phyloP scores from a whole-genome alignment of 225 moss, liverwort and hornwort species.

The Pseudisothecium myosuroides region DNA sequence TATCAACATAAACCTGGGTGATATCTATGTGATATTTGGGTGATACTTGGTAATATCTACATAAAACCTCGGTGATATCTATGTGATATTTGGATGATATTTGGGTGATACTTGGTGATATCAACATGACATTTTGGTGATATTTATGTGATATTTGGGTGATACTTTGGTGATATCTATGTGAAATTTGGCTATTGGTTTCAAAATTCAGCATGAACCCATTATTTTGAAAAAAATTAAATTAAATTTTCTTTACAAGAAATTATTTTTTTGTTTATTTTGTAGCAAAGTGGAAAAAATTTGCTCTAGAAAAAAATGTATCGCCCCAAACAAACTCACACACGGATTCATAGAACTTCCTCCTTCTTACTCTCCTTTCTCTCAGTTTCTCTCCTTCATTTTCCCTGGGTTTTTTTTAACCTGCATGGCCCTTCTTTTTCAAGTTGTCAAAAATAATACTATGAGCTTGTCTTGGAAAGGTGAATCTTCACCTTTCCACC shows the following conservation, averaged over 20 bases:
- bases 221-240: not conserved
- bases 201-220: accelerated
- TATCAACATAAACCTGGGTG: not conserved
- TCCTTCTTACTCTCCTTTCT: too few species aligned
- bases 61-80: too few species aligned
- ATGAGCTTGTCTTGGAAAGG: not conserved
- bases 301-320: not conserved
- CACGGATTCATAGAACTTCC: accelerated
- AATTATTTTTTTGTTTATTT: not conserved
- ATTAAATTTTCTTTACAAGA: not conserved
- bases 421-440: accelerated
- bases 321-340: not conserved
- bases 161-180: not conserved
- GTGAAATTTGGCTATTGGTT: not conserved
- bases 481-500: not conserved
- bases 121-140: not conserved
- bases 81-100: too few species aligned
- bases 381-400: too few species aligned
- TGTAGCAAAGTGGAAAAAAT: not conserved
- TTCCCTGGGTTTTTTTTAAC: not conserved
- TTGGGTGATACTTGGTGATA: not conserved
- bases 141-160: not conserved
- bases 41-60: not conserved
- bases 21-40: not conserved
- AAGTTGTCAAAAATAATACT: not conserved